phyloP scores from a whole-genome alignment of 1,284 basidiomycete genomes.

The Puccinia hordei region DNA sequence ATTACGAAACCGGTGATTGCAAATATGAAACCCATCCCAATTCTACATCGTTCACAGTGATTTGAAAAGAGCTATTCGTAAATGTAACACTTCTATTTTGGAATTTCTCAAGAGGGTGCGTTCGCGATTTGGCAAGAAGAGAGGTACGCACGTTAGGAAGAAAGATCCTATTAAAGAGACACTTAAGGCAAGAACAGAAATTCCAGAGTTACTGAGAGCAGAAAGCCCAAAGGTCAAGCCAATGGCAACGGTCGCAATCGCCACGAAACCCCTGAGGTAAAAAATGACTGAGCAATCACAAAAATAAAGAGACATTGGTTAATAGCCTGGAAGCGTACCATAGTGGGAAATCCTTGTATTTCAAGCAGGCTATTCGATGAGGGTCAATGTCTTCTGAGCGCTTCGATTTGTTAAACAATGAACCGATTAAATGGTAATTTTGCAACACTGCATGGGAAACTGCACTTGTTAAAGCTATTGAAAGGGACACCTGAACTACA shows the following conservation, averaged over 20 bases:
- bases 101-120: too few species aligned
- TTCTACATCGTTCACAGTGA: not conserved
- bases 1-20: slow-evolving; percentile 22
- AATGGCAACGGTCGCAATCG: slow-evolving; percentile 12
- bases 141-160: slow-evolving; percentile 15
- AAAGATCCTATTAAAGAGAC: slow-evolving; percentile 12
- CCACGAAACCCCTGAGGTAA: slow-evolving; percentile 7
- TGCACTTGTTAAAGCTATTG: not conserved
- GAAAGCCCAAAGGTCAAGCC: slow-evolving; percentile 10
- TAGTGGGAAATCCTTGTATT: slow-evolving; percentile 34
- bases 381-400: slow-evolving; percentile 14
- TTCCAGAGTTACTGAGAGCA: slow-evolving; percentile 19
- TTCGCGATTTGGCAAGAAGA: too few species aligned
- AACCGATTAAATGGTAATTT: slow-evolving; percentile 6
- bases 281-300: not conserved
- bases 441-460: slow-evolving; percentile 22
- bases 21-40: slow-evolving; percentile 6
- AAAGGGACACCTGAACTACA: slow-evolving; percentile 10
- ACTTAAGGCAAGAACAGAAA: slow-evolving; percentile 7
- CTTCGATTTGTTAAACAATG: slow-evolving; percentile 9
- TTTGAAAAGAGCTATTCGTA: not conserved
- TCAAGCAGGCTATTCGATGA: slow-evolving; percentile 28
- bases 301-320: not conserved
- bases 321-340: slow-evolving; percentile 10
- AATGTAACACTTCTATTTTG: not conserved